These are phyloP conservation scores for Cucurbita argyrosperma DNA, from an alignment of 306 rosid genomes.

Conservation along the genomic window DNA sequence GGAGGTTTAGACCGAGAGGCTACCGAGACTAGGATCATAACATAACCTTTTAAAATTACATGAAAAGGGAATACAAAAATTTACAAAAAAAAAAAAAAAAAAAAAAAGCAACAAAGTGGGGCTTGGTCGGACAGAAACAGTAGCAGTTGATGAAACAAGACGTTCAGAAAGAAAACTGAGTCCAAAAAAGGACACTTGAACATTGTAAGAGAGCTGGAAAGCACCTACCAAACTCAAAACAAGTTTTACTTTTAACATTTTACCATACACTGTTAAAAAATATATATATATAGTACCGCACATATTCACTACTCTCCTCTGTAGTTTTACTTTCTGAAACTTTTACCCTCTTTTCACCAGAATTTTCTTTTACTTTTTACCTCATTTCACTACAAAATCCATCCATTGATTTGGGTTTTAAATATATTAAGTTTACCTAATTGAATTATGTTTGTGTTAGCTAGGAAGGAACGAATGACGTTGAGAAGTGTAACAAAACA, in stretches of 20 bases:
- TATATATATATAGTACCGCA: too few relatives aligned
- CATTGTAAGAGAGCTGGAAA: not conserved
- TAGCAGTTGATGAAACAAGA: conserved; percentile 2
- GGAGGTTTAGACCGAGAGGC: too few relatives aligned
- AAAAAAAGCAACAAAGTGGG: not conserved
- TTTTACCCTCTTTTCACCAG: not conserved
- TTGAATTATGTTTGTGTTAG: too few relatives aligned
- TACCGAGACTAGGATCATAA: not conserved
- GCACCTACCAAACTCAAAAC: not conserved
- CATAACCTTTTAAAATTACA: not conserved
- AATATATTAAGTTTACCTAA: not conserved
- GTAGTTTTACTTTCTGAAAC: not conserved
- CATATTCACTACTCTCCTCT: not conserved
- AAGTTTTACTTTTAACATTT: not conserved
- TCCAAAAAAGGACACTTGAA: not conserved
- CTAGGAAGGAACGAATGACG: too few relatives aligned
- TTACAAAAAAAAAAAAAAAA: not conserved
- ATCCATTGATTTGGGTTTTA: not conserved
- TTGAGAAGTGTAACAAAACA: too few relatives aligned
- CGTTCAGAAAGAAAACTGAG: not conserved
- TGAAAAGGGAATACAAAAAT: not conserved
- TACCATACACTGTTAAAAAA: not conserved
- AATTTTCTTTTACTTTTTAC: not conserved
- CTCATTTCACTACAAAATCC: not conserved
- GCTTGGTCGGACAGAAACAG: not conserved